Percentiles rank a stretch among this genome's conserved stretches.
Evolutionary conservation across 805 yeast species (phyloP).

Genomic region (Starmera pachycereana): DNA sequence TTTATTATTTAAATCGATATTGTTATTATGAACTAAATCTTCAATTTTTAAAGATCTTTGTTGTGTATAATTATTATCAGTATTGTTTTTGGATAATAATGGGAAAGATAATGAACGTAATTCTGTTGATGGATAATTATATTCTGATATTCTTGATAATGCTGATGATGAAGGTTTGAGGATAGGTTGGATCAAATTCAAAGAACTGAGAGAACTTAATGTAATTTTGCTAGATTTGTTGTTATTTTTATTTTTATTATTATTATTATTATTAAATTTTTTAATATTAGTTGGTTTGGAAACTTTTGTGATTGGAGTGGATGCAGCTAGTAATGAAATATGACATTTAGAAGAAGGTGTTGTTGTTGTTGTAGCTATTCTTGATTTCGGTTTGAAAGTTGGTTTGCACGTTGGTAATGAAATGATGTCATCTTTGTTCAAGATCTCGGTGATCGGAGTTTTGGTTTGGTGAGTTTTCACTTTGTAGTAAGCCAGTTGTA

Average conservation of each 20-base stretch:
- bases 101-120: conserved; percentile 1
- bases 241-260: conserved; percentile 1
- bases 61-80: background rate
- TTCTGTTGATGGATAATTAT: background rate
- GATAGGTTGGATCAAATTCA: background rate
- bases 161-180: conserved; percentile 2
- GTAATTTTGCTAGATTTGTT: conserved; percentile 3
- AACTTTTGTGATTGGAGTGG: conserved; percentile 14
- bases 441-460: conserved; percentile 22
- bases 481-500: conserved; percentile 43
- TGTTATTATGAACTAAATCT: conserved; percentile 5
- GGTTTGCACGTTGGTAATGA: background rate
- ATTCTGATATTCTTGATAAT: conserved; percentile 5
- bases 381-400: background rate
- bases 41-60: conserved; percentile 9
- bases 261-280: background rate
- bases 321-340: conserved; percentile 26
- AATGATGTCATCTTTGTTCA: conserved; percentile 7
- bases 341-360: conserved; percentile 18
- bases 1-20: conserved; percentile 1
- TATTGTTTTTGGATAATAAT: background rate
- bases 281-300: conserved; percentile 1
- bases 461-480: conserved; percentile 36
- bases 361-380: conserved; percentile 1
- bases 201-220: conserved; percentile 1